Evolutionary conservation across 805 yeast genomes (phyloP).

Genomic region (Candida piceae): DNA sequence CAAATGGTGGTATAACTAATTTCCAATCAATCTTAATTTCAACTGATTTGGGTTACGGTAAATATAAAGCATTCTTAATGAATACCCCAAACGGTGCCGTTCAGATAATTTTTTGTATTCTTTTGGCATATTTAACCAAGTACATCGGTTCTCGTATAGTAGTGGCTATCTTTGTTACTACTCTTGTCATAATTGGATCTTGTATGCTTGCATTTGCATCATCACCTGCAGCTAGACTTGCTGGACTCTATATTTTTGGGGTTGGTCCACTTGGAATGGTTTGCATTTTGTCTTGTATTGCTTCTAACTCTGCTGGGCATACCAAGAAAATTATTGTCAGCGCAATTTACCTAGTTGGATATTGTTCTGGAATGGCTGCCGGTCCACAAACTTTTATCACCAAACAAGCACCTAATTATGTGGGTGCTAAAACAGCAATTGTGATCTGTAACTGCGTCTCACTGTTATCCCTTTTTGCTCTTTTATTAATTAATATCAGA

Average conservation of each 20-base stretch:
- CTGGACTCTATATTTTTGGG: constrained; percentile 27
- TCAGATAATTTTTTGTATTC: constrained; percentile 29
- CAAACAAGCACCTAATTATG: too few relatives aligned
- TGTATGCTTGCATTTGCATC: constrained; percentile 28
- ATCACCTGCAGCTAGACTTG: constrained; percentile 15
- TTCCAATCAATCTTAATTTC: constrained; percentile 36
- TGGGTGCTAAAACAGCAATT: too few relatives aligned
- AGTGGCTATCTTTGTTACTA: constrained; percentile 15
- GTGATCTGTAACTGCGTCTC: too few relatives aligned
- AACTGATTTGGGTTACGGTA: constrained; percentile 23
- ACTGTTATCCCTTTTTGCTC: too few relatives aligned
- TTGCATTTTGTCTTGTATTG: constrained; percentile 20
- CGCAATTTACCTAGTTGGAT: constrained; percentile 52
- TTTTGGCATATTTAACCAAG: constrained; percentile 25
- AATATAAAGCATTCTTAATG: constrained; percentile 26
- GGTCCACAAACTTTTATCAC: too few relatives aligned
- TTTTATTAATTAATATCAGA: too few relatives aligned
- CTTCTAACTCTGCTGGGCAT: constrained; percentile 47
- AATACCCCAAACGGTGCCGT: constrained; percentile 27
- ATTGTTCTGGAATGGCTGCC: constrained; percentile 59
- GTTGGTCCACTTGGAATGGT: constrained; percentile 24
- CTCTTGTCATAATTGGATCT: constrained; percentile 20
- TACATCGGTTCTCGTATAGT: constrained; percentile 22
- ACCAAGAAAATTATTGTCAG: constrained; percentile 54
- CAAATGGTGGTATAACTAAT: constrained; percentile 39